Evolutionary conservation across 139 green algal genomes (phyloP), one percentile per base, ranked within the genome.

Genomic region (Ulvella scutata): DNA sequence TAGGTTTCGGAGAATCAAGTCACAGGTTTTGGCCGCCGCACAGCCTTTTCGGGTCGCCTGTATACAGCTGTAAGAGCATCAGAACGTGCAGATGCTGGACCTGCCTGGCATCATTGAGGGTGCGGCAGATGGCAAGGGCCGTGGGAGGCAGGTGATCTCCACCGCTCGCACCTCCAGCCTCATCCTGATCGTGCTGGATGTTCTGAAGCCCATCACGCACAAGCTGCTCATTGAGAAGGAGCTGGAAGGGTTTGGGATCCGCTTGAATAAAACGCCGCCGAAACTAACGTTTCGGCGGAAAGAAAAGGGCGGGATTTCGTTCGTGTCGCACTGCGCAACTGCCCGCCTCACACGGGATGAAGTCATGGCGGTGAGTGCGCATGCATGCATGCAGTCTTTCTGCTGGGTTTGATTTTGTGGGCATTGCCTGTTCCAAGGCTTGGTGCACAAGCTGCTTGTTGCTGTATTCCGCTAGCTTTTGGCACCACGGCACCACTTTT

Each of bases 41-140:
- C n/a, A n/a, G n/a, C n/a, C n/a, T n/a, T n/a, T n/a, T n/a, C n/a
- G n/a, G n/a, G n/a, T n/a, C n/a, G n/a, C n/a, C n/a, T n/a, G n/a
- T n/a, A n/a, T n/a, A n/a, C n/a, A n/a, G n/a, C n/a, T n/a, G n/a
- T n/a, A n/a, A n/a, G n/a, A n/a, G n/a, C n/a, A n/a, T n/a, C n/a
- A n/a, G n/a, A n/a, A n/a, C 51, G 92, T 96, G 39, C 94, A 99
- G 83, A 87, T 99, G 78, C 82, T 99, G 37, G 94, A 99, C 61
- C 80, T 99, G 62, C 94, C 94, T 0, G 94, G 94, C 51, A 99
- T 99, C 72, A 99, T 99, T 75, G 94, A 99, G 81, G 94, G 94
- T 2, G 94, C 94, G 72, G 98, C 98, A 82, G 92, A 97, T 62
- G 92, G 92, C 67, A 97, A 96, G 79, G 92, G 92, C 9, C 80